Conservation (phyloP, 2,329 filamentous ascomycete genomes). For the Ascochyta rabiei region DNA sequence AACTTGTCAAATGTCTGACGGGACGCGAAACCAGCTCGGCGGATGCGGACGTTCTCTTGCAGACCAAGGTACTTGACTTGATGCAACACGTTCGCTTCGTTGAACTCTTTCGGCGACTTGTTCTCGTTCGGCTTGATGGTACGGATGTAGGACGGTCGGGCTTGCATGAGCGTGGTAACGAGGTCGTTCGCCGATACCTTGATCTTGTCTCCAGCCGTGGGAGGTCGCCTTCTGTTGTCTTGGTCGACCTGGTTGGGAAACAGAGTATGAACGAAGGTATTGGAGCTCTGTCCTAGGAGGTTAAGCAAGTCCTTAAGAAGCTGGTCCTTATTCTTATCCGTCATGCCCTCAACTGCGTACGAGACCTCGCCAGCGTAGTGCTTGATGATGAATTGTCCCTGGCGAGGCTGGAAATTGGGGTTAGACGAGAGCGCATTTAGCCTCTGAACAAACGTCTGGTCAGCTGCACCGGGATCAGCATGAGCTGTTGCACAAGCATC, state of each 20-base stretch:
- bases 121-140: conserved; percentile 99
- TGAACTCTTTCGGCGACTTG: conserved; percentile 94
- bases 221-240: conserved; percentile 92
- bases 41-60: conserved; percentile 98
- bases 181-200: conserved; percentile 92
- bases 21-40: conserved; percentile 94
- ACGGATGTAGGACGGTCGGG: conserved; percentile 94
- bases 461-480: conserved; percentile 90
- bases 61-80: conserved; percentile 99
- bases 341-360: conserved; percentile 95
- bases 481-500: conserved; percentile 98
- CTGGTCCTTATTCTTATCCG: conserved; percentile 99
- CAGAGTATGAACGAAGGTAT: conserved; percentile 82
- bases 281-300: conserved; percentile 81
- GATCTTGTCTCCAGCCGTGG: conserved; percentile 95
- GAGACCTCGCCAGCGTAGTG: conserved; percentile 97
- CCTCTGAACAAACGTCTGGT: conserved; percentile 93
- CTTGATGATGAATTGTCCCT: conserved; percentile 97
- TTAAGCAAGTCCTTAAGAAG: conserved; percentile 91
- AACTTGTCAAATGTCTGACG: conserved; percentile 98
- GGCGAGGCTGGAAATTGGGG: conserved; percentile 86
- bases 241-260: conserved; percentile 95
- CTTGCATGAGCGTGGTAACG: conserved; percentile 95
- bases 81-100: conserved; percentile 88
- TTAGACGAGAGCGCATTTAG: conserved; percentile 87